Percentiles rank a stretch among this genome's conserved stretches.
phyloP scores from a whole-genome alignment of 805 yeast genomes.

The Zygoascus flipseniorum region DNA sequence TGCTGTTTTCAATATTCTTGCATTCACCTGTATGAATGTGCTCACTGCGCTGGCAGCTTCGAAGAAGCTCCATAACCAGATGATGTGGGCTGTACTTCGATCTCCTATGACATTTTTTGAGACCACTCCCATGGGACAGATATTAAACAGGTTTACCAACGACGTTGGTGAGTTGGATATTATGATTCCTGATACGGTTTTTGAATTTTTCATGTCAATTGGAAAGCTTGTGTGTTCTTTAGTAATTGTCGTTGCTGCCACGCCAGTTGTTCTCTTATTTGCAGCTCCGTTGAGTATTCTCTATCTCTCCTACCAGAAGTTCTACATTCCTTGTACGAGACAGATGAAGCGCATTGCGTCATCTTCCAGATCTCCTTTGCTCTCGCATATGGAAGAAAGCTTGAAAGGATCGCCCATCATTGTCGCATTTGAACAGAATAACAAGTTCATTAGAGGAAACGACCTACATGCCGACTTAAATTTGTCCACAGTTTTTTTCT shows the following conservation, averaged over 20 bases:
- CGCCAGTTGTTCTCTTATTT: conserved; percentile 76
- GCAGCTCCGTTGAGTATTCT: conserved; percentile 59
- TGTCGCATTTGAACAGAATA: conserved; percentile 59
- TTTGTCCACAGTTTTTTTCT: conserved; percentile 74
- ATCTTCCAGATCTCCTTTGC: conserved; percentile 65
- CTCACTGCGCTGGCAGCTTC: conserved; percentile 18
- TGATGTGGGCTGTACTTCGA: conserved; percentile 65
- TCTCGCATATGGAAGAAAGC: conserved; percentile 76
- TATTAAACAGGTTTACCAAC: conserved; percentile 80
- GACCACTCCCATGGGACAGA: conserved; percentile 89
- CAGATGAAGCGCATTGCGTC: conserved; percentile 71
- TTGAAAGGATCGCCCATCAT: conserved; percentile 70
- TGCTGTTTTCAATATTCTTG: conserved; percentile 45
- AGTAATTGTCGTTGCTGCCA: conserved; percentile 59
- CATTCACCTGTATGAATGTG: conserved; percentile 51
- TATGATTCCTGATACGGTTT: conserved; percentile 33
- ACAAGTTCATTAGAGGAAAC: conserved; percentile 49
- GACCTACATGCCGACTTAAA: conserved; percentile 49
- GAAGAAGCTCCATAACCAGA: conserved; percentile 49
- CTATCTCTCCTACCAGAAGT: conserved; percentile 63
- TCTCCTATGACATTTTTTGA: conserved; percentile 95
- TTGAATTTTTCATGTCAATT: conserved; percentile 29
- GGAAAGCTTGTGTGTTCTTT: conserved; percentile 69
- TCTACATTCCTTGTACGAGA: conserved; percentile 61
- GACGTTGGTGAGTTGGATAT: conserved; percentile 88